Percentiles rank a stretch among this genome's conserved stretches.
Evolutionary conservation across 352 stramenopile species (phyloP).

Genomic region (Globisporangium paddicum): DNA sequence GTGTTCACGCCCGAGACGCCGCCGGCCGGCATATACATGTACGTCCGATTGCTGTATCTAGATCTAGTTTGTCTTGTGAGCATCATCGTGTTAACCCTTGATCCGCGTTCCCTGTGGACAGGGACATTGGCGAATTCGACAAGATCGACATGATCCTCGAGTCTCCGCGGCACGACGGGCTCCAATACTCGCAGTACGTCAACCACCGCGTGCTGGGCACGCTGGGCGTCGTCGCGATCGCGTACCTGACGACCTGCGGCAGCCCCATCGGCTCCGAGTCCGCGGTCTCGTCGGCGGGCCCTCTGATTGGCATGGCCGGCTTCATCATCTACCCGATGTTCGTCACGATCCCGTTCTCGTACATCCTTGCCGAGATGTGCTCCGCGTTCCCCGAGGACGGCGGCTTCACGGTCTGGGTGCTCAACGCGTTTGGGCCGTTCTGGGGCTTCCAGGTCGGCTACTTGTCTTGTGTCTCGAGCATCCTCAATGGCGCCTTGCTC

Average conservation of each 20-base stretch:
- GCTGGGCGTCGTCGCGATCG: conserved; percentile 36
- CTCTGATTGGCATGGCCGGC: conserved; percentile 44
- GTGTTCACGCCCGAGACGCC: conserved; percentile 12
- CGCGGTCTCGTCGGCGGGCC: conserved; percentile 47
- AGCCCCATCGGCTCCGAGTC: conserved; percentile 49
- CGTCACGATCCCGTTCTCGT: conserved; percentile 51
- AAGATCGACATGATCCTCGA: conserved; percentile 23
- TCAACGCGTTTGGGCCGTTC: conserved; percentile 67
- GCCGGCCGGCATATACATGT: conserved; percentile 10
- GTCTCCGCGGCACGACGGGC: conserved; percentile 3
- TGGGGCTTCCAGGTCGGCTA: conserved; percentile 81
- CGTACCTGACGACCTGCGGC: conserved; percentile 44
- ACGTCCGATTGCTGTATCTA: not conserved
- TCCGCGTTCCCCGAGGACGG: conserved; percentile 73
- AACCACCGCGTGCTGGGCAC: conserved; percentile 26
- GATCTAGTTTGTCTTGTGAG: not conserved
- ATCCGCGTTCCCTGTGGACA: conserved; percentile 1
- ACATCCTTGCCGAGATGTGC: conserved; percentile 61
- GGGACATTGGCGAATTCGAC: conserved; percentile 17
- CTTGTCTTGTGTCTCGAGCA: conserved; percentile 71
- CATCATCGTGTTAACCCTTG: not conserved
- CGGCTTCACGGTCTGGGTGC: conserved; percentile 64
- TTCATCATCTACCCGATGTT: conserved; percentile 59
- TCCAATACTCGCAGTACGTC: not conserved
- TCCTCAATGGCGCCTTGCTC: conserved; percentile 59